Evolutionary conservation across 2,329 filamentous ascomycete species (phyloP), one percentile per base, ranked within the genome.

Genomic region (Cryphonectria carpinicola): DNA sequence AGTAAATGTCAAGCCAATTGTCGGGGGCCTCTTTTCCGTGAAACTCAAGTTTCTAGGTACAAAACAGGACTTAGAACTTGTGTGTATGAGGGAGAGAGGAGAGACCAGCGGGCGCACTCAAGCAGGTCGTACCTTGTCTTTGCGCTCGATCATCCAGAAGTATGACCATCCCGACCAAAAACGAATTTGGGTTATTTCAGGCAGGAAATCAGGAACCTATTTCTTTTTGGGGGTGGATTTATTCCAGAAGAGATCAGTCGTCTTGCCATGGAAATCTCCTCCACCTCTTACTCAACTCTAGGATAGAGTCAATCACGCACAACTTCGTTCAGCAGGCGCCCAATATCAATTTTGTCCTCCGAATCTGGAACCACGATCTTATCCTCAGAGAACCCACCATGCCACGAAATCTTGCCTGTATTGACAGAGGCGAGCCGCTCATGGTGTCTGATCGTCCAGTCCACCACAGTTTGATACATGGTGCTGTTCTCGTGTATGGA

Each of bases 1-100:
- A 72, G 35, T 70, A 70, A 4, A 78, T 78, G 28, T 75, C 71
- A 14, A 78, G 73, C 41, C 78, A 76, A 25, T 75, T 76, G 37
- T 75, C 71, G 1, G 76, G 77, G 46, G 75, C 74, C 7, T 76
- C 68, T 52, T 77, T 67, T 1, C 70, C 70, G 39, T 70, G 64
- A 13, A 56, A 70, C 54, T 67, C 49, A 19, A 71, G 70, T 56
- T 66, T 70, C 61, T 71, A 63, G 17, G n/a, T 25, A 52, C 4
- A 35, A 35, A 22, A 2, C 19, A 52, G 4, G 28, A 14, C 22
- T 22, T 13, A 52, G 37, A 41, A 10, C 32, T 7, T 60, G 1
- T 46, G 13, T 19, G 13, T 19, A 39, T 39, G 37, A 39, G 13
- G 13, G 17, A 62, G 8, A 49, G 25, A 61, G 19, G 41, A 41